Evolutionary conservation across 257 asterid genomes (phyloP), one percentile per base, ranked within the genome.

Genomic region (Prunella vulgaris): DNA sequence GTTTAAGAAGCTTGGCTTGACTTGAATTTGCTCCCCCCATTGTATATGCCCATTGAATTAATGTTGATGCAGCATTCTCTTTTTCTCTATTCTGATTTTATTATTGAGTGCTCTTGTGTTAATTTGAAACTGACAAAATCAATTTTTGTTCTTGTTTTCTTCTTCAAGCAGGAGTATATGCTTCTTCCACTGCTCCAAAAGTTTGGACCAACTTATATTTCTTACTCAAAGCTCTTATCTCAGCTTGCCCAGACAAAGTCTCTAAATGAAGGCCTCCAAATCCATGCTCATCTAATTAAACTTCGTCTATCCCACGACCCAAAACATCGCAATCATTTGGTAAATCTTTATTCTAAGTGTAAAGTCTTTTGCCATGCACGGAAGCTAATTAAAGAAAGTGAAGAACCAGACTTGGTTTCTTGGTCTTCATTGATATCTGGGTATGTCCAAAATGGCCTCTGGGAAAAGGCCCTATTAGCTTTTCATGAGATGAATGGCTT

Each of bases 371-470:
- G 33, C 21, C 58, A 73, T 64, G 97, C 97, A 48, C 84, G 84
- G 62, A 79, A 82, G 37, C 75, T 90, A 76, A 58, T 90, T 13
- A 87, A 78, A 1, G 91, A 88, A 80, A 83, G 86, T 79, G 77
- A 71, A 7, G 84, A 83, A 69, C 81, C 84, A 7, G 97, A 90
- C 66, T 78, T 86, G 81, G 88, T 90, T 38, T 85, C 92, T 14
- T 88, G 96, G 97, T 88, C 97, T 25, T 74, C 96, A 49, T 74
- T 90, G 80, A 77, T 90, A 69, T 86, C 97, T 5, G 96, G 97
- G 32, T 90, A 84, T 68, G 80, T 81, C 35, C 86, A 88, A 72
- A 82, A 82, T 82, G 97, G 96, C 17, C 69, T 72, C 48, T 77
- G 84, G 35, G 69, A 74, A 53, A 89, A 88, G 64, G 94, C 96